Conservation (phyloP, 352 stramenopile genomes). For the Chrysophaeum taylorii region DNA sequence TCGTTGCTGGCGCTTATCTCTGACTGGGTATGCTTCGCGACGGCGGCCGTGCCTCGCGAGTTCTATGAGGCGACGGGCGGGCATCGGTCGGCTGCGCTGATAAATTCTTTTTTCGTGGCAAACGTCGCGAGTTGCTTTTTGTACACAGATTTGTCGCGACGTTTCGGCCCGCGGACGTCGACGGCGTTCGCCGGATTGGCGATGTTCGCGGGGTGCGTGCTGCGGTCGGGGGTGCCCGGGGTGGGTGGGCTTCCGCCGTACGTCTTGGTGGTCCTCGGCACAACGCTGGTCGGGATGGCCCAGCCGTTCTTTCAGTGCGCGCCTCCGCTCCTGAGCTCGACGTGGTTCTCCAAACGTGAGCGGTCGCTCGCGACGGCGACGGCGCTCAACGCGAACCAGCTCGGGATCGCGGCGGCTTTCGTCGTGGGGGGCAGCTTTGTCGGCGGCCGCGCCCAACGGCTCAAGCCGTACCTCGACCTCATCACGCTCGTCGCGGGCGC, state of each 20-base stretch:
- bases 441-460: no score
- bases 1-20: slow-evolving; percentile 43
- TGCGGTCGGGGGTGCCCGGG: no score
- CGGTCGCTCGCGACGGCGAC: not conserved
- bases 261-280: no score
- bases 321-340: not conserved
- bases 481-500: no score
- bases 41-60: slow-evolving; percentile 33
- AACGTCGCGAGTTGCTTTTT: slow-evolving; percentile 52
- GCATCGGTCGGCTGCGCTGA: slow-evolving; percentile 37
- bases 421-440: not conserved
- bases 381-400: not conserved
- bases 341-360: not conserved
- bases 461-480: no score
- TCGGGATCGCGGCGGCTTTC: not conserved
- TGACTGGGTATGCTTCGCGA: slow-evolving; percentile 57
- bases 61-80: slow-evolving; percentile 35
- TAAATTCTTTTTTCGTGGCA: slow-evolving; percentile 56
- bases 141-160: slow-evolving; percentile 44
- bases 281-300: not conserved
- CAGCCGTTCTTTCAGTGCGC: not conserved
- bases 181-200: slow-evolving; percentile 40
- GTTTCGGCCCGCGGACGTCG: slow-evolving; percentile 38
- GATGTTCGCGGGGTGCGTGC: slow-evolving; percentile 46
- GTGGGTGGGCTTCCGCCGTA: no score